These are phyloP conservation scores for Colletotrichum sojae DNA, from an alignment of 2,329 filamentous ascomycete genomes.

Conservation along the genomic window DNA sequence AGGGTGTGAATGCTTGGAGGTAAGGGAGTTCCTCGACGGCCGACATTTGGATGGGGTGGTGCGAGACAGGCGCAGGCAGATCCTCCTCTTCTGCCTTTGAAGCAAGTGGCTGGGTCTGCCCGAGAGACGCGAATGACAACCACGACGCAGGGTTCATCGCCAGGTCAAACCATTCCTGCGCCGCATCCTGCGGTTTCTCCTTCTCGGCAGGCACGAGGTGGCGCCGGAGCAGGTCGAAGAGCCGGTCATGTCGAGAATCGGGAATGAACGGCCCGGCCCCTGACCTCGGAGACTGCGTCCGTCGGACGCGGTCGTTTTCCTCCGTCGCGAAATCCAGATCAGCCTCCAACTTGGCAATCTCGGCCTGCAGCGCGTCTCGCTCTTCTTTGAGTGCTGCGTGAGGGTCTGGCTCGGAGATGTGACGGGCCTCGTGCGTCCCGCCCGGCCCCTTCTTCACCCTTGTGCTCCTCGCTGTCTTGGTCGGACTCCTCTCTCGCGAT, in stretches of 20 bases:
- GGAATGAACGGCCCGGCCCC: slow-evolving; percentile 47
- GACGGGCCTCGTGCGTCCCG: slow-evolving; percentile 56
- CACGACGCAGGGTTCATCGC: slow-evolving; percentile 67
- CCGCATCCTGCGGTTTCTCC: slow-evolving; percentile 47
- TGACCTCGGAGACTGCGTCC: slow-evolving; percentile 55
- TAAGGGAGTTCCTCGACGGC: slow-evolving; percentile 77
- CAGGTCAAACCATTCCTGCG: slow-evolving; percentile 61
- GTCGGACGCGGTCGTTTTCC: slow-evolving; percentile 70
- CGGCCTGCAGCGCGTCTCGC: slow-evolving; percentile 66
- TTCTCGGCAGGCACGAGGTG: slow-evolving; percentile 57
- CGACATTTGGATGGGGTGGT: slow-evolving; percentile 74
- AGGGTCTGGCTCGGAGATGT: slow-evolving; percentile 57
- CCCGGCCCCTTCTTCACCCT: slow-evolving; percentile 13
- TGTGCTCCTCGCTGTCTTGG: slow-evolving; percentile 6
- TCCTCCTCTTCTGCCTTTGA: slow-evolving; percentile 50
- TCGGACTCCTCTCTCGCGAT: slow-evolving; percentile 15
- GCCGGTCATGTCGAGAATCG: slow-evolving; percentile 51
- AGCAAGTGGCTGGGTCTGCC: slow-evolving; percentile 44
- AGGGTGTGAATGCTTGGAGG: slow-evolving; percentile 78
- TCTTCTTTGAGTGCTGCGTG: slow-evolving; percentile 65
- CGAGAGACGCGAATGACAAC: slow-evolving; percentile 63
- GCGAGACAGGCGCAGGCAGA: slow-evolving; percentile 66
- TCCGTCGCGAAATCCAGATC: slow-evolving; percentile 70
- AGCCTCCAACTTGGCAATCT: slow-evolving; percentile 69
- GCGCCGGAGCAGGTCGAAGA: slow-evolving; percentile 58